Evolutionary conservation across 768 basidiomycete species (phyloP).

Genomic region (Solioccasus polychromus): DNA sequence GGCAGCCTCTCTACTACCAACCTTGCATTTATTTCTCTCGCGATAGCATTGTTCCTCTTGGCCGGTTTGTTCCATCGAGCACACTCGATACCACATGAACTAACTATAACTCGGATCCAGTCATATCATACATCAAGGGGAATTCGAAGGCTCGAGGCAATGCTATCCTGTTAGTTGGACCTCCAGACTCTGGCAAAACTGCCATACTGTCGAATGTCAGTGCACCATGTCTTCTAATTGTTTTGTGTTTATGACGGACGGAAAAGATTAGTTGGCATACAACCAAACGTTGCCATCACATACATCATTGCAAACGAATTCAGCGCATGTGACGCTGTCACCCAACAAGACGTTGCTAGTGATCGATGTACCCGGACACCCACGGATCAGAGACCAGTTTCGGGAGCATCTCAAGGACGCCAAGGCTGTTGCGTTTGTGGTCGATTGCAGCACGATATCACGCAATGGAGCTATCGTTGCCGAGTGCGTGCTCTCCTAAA

Average conservation of each 20-base stretch:
- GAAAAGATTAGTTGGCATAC: slow-evolving; percentile 55
- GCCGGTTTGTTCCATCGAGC: slow-evolving; percentile 36
- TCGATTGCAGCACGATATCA: slow-evolving; percentile 76
- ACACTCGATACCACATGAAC: background rate
- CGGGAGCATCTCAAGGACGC: slow-evolving; percentile 59
- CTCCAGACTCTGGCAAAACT: slow-evolving; percentile 79
- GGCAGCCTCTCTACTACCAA: slow-evolving; percentile 38
- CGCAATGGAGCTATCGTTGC: slow-evolving; percentile 73
- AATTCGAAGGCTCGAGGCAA: slow-evolving; percentile 50
- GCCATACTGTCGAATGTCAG: slow-evolving; percentile 69
- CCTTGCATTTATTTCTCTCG: slow-evolving; percentile 41
- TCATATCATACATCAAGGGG: slow-evolving; percentile 41
- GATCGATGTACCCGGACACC: slow-evolving; percentile 84
- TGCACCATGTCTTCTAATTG: slow-evolving; percentile 8
- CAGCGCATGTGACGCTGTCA: slow-evolving; percentile 43
- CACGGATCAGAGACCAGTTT: slow-evolving; percentile 74
- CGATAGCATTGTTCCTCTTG: slow-evolving; percentile 41
- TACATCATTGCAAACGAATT: slow-evolving; percentile 75
- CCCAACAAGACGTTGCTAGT: slow-evolving; percentile 47
- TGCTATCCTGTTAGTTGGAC: slow-evolving; percentile 71
- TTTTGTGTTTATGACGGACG: slow-evolving; percentile 7
- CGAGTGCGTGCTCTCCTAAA: slow-evolving; percentile 53
- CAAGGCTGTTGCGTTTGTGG: slow-evolving; percentile 71
- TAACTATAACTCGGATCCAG: slow-evolving; percentile 37
- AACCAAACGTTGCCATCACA: slow-evolving; percentile 63